Evolutionary conservation across 2,329 filamentous ascomycete species (phyloP), one percentile per base, ranked within the genome.

Genomic region (Sporothrix curviconia): DNA sequence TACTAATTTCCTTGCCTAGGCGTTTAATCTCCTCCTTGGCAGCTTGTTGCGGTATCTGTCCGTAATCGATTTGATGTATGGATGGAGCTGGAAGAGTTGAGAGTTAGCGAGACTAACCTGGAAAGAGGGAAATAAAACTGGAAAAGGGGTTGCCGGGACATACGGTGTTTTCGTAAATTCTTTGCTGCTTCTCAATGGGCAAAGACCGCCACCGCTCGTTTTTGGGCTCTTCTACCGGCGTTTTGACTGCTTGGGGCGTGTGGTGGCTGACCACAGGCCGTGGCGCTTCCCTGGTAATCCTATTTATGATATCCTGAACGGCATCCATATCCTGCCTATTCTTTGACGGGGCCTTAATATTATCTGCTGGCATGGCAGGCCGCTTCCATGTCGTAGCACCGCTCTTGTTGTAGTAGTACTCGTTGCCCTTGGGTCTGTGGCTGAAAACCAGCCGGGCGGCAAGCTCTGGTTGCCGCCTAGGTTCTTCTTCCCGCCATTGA

Each of bases 91-190:
- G 4, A 14, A 42, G 22, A 5, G 24, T 63, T 6, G 28, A 5
- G 28, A 37, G 30, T 60, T 28, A 58, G 51, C 11, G 15, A 15
- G 7, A n/a, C 28, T 8, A 11, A 22, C n/a, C n/a, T n/a, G n/a
- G n/a, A n/a, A n/a, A n/a, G n/a, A n/a, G n/a, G n/a, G n/a, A n/a
- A 19, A 7, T 3, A 44, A 24, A 25, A 17, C 12, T 19, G 17
- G 9, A 7, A 11, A 22, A 42, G 9, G 19, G 15, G n/a, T n/a
- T n/a, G n/a, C n/a, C 42, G 47, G 36, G 15, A 55, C 89, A 70
- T 78, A 95, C 90, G 53, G 91, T 95, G 68, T 92, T 92, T 71
- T 96, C 92, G 66, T 96, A 97, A 2, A 96, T 79, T 75, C 90
- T 96, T 82, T 91, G 95, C 72, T 94, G 90, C 73, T 96, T 96